Base-by-base conservation (phyloP, 768 basidiomycete species). In the Rhodotorula paludigena region DNA sequence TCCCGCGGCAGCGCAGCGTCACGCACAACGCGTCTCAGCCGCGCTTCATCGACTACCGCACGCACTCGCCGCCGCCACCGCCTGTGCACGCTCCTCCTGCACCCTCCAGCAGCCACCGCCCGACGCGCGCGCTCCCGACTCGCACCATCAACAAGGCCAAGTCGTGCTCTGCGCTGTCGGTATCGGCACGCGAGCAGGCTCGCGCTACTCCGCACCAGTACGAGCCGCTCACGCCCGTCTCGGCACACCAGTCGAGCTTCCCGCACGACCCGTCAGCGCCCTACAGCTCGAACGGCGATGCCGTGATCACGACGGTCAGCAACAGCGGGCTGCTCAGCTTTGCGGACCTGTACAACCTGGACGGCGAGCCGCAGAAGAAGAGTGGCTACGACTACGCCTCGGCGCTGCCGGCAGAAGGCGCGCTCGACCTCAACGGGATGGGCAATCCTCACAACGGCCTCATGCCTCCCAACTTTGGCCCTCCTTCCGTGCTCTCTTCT, bases 81-180 rank as follows among this genome's bases (percentile, higher is more conserved):
- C 35, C 25, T 14, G 16, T 10, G 5, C 20, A 23, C 35, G 8
- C 23, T 23, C n/a, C 54, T 53, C 18, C 57, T 23, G 0, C n/a
- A 35, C 33, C 36, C 39, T 3, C 47, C 38, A 16, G 16, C 18
- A 7, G 15, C 38, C 60, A 48, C 8, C 59, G 66, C 52, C 63
- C 63, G 42, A 68, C 58, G 32, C 64, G 63, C 35, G 44, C 62
- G 28, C 53, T 74, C 36, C 57, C 70, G 21, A 30, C 54, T 21
- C 63, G 60, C 42, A 64, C 70, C 28, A 55, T 68, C 61, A 67
- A 69, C 66, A 66, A 65, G 63, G 66, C 69, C 23, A 68, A 69
- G 44, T 70, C 69, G 25, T 68, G 69, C 44, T 68, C 69, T 9
- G 67, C 66, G 12, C 61, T 70, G 28, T 56, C 63, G 9, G 56